Base-by-base conservation (phyloP, 768 basidiomycete genomes). In the Boletus pseudo-olivaceus region DNA sequence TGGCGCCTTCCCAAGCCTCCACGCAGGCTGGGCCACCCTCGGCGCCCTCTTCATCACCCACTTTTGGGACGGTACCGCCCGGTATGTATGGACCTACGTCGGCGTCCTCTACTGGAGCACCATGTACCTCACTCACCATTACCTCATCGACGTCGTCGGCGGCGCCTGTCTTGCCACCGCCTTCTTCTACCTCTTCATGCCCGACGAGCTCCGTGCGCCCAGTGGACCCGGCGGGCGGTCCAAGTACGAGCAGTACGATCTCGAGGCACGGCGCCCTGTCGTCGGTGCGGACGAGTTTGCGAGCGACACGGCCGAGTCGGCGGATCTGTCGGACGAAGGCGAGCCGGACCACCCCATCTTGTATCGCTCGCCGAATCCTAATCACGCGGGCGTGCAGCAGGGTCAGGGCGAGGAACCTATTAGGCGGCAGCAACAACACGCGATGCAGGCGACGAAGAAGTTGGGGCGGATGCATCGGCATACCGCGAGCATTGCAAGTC, bases 81-180 rank as follows among this genome's bases (percentile, higher is more conserved):
- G 74, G 3, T 85, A 79, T 59, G 83, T 85, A 23, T 98, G 93
- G 91, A 76, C 73, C 1, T 99, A 98, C 72, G 86, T 85, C 3
- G 84, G 82, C 7, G 74, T 91, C 17, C 81, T 99, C 5, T 98
- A 96, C 70, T 99, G 97, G 97, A 87, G 91, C 10, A 98, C 96
- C 23, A 98, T 98, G 96, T 98, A 96, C 76, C 87, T 96, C 63
- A 92, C 91, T 4, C 93, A 97, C 72, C 96, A 98, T 75, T 98
- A 98, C 77, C 88, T 99, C 66, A 94, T 99, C 73, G 97, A 99
- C 67, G 91, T 98, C 67, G 91, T 93, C 46, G 90, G 86, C 10
- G 97, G 97, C 14, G 91, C 89, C 0, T 96, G 94, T 67, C 81
- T 99, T 58, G 88, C 95, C 44, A 86, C 88, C 35, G 80, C 82